Conservation (phyloP, 495 filamentous ascomycete genomes). For the Daldinia childiae region DNA sequence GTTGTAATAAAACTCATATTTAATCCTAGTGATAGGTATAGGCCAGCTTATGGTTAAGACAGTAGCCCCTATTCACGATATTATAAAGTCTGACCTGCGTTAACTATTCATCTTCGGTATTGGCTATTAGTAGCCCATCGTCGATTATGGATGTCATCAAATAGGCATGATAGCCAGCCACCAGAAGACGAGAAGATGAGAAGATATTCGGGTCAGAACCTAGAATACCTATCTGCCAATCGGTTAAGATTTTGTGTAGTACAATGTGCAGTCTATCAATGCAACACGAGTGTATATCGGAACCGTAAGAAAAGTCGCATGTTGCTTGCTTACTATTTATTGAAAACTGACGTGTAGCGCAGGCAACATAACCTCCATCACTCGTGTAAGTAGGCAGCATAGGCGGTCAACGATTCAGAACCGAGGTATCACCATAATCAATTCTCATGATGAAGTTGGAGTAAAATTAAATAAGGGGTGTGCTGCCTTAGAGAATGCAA, state of each 20-base stretch:
- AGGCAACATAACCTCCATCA: too few species aligned
- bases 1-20: background rate
- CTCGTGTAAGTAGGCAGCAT: conserved; percentile 1
- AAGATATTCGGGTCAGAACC: background rate
- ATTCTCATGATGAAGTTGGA: conserved; percentile 12
- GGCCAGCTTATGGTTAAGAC: background rate
- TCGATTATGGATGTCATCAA: background rate
- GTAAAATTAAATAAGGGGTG: conserved; percentile 2
- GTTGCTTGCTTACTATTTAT: background rate
- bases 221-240: background rate
- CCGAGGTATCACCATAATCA: too few species aligned
- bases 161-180: background rate
- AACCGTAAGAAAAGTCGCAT: background rate
- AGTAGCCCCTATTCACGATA: background rate
- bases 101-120: background rate
- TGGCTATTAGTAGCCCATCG: background rate
- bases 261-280: background rate
- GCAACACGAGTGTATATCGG: background rate
- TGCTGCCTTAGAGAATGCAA: background rate
- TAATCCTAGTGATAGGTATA: background rate
- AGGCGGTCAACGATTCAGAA: background rate
- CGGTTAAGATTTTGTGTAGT: background rate
- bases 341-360: background rate
- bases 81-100: background rate
- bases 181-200: background rate